Evolutionary conservation across 805 yeast genomes (phyloP), one percentile per base, ranked within the genome.

Genomic region (Tetrapisispora phaffii): DNA sequence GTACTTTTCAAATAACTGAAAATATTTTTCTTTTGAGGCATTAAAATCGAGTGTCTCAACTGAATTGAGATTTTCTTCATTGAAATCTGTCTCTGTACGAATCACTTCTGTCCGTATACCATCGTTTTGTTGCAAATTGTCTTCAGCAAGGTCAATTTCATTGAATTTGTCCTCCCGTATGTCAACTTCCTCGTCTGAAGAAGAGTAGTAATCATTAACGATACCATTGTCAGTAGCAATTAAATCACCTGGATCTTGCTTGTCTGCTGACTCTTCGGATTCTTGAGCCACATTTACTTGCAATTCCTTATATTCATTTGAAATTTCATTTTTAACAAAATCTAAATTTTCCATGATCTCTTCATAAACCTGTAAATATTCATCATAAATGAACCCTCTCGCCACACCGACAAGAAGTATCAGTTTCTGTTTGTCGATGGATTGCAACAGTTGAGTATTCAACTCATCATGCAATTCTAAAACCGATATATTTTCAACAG

Each of bases 1-100:
- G 20, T 53, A 38, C 9, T 54, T 61, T 4, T 57, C 55, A 9
- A 78, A 59, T 33, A 77, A 50, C 7, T 55, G 44, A 49, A 76
- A 76, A 3, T 29, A 41, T 0, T 38, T 28, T 24, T 45, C 37
- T 21, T 49, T 48, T 7, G 38, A 4, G n/a, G 47, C 47, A 1
- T 36, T 13, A 5, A 17, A 43, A 7, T 39, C 50, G 7, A 46
- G 59, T 2, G 54, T 57, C 13, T 42, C 42, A 4, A 40, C 34
- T 9, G 52, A 58, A 7, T 53, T 65, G 13, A 51, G 45, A 6
- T 38, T 42, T 6, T 41, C 49, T 7, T 41, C 39, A 15, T 42
- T 49, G 10, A 39, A 45, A 17, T 46, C 46, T 28, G 13, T 10
- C n/a, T 28, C 13, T 28, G 7, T 28, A 28, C 5, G 4, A 22